Evolutionary conservation across 1,284 basidiomycete genomes (phyloP).

Genomic region (Ustilago shanxiensis): DNA sequence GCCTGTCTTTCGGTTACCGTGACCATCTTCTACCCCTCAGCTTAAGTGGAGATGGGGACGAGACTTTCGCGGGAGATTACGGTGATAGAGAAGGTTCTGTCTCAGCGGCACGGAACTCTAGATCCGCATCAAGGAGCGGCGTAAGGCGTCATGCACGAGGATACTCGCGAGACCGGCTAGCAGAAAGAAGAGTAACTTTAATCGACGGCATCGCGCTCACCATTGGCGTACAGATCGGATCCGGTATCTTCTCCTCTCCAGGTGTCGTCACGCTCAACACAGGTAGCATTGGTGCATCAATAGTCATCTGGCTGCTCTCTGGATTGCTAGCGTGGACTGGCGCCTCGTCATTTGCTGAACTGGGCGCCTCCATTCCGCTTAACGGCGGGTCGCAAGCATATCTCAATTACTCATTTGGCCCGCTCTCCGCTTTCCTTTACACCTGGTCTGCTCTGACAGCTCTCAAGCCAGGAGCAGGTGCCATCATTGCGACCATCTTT

Average conservation of each 20-base stretch:
- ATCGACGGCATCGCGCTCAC: constrained; percentile 59
- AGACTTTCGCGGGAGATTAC: constrained; percentile 52
- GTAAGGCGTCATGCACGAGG: constrained; percentile 19
- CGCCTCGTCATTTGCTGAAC: constrained; percentile 78
- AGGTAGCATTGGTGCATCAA: constrained; percentile 61
- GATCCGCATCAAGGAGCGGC: constrained; percentile 9
- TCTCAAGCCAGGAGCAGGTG: constrained; percentile 74
- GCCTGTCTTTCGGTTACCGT: constrained; percentile 57
- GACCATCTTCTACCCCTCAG: constrained; percentile 60
- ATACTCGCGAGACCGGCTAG: constrained; percentile 19
- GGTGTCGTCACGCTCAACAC: constrained; percentile 67
- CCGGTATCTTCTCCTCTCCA: constrained; percentile 68
- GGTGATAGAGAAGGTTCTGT: constrained; percentile 50
- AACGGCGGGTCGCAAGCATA: constrained; percentile 77
- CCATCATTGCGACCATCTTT: constrained; percentile 73
- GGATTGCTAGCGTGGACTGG: constrained; percentile 67
- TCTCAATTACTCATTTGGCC: constrained; percentile 80
- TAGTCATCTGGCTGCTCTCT: constrained; percentile 64
- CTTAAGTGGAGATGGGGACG: constrained; percentile 52
- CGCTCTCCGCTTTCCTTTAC: constrained; percentile 75
- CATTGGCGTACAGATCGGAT: constrained; percentile 67
- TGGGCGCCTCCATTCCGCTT: constrained; percentile 73
- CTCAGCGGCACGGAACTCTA: constrained; percentile 13
- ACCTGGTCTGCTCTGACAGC: constrained; percentile 70
- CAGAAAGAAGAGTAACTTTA: constrained; percentile 38